Base-by-base conservation (phyloP, 306 rosid species). In the Albizia julibrissin region DNA sequence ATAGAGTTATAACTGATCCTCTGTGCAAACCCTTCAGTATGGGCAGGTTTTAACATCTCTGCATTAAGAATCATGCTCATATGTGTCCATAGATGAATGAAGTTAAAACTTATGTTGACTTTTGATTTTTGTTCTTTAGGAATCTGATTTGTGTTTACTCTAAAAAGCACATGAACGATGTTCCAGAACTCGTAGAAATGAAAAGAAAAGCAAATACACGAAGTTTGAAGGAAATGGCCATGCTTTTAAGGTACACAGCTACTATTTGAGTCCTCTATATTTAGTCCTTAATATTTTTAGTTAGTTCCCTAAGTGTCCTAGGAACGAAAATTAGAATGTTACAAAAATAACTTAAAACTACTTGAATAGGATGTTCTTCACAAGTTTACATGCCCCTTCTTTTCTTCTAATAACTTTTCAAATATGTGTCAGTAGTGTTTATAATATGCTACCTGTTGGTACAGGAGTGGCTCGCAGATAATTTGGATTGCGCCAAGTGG, bases 161-260 rank as follows among this genome's bases (percentile, higher is more conserved):
- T 64, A 64, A 64, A 64, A 64, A 64, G 69, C 69, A 64, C 40
- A 64, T 64, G 69, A 64, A 27, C 40, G 69, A 64, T 64, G 69
- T 4, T 27, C 69, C 40, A 5, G 69, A 64, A 6, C 40, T 64
- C 21, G 15, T 29, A 29, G 69, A 64, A 12, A 64, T 15, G 69
- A 64, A 64, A 64, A 64, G 69, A 64, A 64, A 64, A 64, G 40
- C 69, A 64, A 64, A 64, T 29, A 14, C 39, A 14, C 39, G n/a
- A 64, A 64, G 69, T 29, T 27, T 64, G 69, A 64, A 64, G 69
- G 69, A 29, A 64, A 29, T 64, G 69, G 40, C 69, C 7, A 29
- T 64, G 69, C 40, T 64, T 29, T 27, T 64, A 29, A 64, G 69
- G 69, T 29, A 29, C 5, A 6, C 2, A 37, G 40, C 40, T 37